Evolutionary conservation across 106 monocot species (phyloP).

Genomic region (Dendrobium nobile): DNA sequence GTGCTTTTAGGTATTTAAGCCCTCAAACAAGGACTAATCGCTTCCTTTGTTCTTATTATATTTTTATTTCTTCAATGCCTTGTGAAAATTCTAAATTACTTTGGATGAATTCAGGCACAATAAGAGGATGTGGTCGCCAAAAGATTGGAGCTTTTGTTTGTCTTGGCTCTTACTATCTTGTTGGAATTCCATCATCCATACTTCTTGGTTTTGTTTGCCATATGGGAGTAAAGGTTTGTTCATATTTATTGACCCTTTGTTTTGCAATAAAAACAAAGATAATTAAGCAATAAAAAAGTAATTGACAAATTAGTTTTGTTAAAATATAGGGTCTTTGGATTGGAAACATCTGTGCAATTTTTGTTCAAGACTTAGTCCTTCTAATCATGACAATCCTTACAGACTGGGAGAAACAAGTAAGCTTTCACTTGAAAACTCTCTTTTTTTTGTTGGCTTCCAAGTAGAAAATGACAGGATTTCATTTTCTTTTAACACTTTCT

Average conservation of each 20-base stretch:
- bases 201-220: neutral
- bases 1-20: neutral
- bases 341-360: conserved; percentile 4
- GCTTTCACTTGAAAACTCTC: neutral
- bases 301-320: neutral
- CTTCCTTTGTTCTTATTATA: neutral
- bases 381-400: neutral
- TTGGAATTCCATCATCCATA: conserved; percentile 2
- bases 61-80: neutral
- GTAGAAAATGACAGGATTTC: too few relatives aligned
- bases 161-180: conserved; percentile 1
- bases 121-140: conserved; percentile 3
- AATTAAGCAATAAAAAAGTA: neutral
- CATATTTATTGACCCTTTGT: neutral
- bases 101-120: neutral
- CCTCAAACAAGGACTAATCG: neutral
- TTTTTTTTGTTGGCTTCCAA: neutral
- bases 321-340: conserved; percentile 1
- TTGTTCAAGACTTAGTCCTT: neutral
- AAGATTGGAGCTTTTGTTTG: conserved; percentile 1
- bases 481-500: neutral
- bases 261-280: neutral
- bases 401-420: conserved; percentile 1
- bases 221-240: neutral
- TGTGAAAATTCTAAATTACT: neutral